phyloP scores from a whole-genome alignment of 331 rosid genomes.

The Pyracantha coccinea region DNA sequence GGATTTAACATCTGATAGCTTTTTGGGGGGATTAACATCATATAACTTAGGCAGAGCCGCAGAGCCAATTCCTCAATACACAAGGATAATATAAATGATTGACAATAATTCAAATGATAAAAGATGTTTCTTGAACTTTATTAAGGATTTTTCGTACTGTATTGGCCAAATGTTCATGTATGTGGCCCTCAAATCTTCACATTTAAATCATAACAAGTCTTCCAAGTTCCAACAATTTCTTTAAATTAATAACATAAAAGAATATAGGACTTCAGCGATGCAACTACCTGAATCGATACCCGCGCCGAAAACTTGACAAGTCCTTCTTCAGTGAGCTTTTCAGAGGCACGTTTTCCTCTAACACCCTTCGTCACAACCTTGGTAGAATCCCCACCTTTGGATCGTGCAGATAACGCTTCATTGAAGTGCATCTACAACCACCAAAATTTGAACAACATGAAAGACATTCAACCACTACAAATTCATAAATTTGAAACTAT shows the following conservation, averaged over 20 bases:
- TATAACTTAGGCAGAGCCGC: background rate
- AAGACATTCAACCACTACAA: conserved; percentile 13
- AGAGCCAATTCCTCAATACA: background rate
- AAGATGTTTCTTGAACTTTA: background rate
- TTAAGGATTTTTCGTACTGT: background rate
- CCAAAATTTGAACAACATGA: background rate
- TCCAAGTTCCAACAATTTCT: background rate
- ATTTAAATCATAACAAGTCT: background rate
- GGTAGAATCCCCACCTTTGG: conserved; percentile 74
- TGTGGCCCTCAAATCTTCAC: background rate
- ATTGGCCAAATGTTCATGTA: background rate
- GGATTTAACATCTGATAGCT: background rate
- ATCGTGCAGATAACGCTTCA: conserved; percentile 85
- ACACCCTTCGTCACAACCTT: conserved; percentile 72
- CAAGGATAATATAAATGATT: background rate
- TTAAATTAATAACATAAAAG: background rate
- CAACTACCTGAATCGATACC: conserved; percentile 82
- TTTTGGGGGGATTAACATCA: background rate
- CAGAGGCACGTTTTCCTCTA: conserved; percentile 75
- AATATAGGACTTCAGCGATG: conserved; percentile 12
- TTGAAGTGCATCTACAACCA: conserved; percentile 83
- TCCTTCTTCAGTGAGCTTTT: conserved; percentile 93
- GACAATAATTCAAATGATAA: background rate
- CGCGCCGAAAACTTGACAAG: conserved; percentile 87
- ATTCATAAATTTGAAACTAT: background rate